Evolutionary conservation across 441 rosid species (phyloP).

Genomic region (Mallotus repandus): DNA sequence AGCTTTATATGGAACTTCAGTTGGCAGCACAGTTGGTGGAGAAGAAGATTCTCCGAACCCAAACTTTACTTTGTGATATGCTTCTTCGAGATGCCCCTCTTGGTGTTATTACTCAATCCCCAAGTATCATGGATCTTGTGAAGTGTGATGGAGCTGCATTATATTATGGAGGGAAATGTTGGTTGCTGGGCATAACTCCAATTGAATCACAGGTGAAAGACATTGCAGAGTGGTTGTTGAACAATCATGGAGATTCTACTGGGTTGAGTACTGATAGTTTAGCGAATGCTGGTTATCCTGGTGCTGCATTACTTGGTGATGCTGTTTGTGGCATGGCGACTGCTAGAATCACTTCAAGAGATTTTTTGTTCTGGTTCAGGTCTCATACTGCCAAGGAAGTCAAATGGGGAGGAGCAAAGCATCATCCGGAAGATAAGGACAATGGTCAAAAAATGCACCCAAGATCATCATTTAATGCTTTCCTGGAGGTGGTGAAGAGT

Average conservation of each 20-base stretch:
- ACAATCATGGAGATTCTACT: conserved; percentile 59
- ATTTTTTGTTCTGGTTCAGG: conserved; percentile 86
- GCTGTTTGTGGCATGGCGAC: conserved; percentile 86
- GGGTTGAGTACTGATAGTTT: conserved; percentile 75
- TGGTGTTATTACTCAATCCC: conserved; percentile 70
- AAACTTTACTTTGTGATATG: conserved; percentile 73
- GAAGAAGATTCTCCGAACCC: conserved; percentile 66
- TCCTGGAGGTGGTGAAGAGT: conserved; percentile 75
- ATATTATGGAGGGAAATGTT: conserved; percentile 51
- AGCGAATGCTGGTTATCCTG: conserved; percentile 67
- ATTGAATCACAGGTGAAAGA: conserved; percentile 66
- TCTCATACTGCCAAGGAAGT: conserved; percentile 71
- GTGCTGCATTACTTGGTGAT: conserved; percentile 59
- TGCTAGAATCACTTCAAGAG: conserved; percentile 61
- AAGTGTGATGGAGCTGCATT: conserved; percentile 91
- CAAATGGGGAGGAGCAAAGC: conserved; percentile 91
- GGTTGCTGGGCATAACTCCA: conserved; percentile 78
- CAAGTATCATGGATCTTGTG: conserved; percentile 77
- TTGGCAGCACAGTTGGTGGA: conserved; percentile 59
- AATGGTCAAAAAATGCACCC: conserved; percentile 70
- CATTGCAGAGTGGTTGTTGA: conserved; percentile 58
- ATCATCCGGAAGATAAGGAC: conserved; percentile 59
- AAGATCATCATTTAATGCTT: conserved; percentile 73
- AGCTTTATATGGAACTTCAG: conserved; percentile 73
- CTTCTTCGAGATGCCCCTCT: conserved; percentile 70